Conservation (phyloP, 1,284 basidiomycete species). For the Exobasidium rhododendri region DNA sequence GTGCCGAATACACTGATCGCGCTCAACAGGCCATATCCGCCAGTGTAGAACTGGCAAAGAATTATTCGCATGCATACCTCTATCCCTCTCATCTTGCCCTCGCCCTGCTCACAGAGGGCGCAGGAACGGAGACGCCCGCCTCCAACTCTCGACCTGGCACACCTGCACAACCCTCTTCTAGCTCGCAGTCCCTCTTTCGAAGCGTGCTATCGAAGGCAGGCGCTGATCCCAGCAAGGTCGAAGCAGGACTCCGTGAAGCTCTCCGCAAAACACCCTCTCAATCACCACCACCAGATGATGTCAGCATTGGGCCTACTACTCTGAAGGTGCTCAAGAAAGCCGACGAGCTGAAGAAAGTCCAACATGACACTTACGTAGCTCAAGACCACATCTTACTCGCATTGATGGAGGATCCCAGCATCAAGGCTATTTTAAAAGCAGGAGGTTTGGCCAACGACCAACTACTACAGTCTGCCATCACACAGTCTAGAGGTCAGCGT, state of each 20-base stretch:
- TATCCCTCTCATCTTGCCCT: conserved; percentile 72
- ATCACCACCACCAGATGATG: conserved; percentile 46
- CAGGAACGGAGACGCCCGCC: conserved; percentile 2
- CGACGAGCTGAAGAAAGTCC: conserved; percentile 44
- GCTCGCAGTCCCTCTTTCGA: conserved; percentile 63
- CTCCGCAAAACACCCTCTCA: conserved; percentile 51
- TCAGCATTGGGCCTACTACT: conserved; percentile 35
- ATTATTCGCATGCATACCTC: conserved; percentile 72
- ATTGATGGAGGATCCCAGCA: conserved; percentile 69
- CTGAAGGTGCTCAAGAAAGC: conserved; percentile 48
- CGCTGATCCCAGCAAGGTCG: conserved; percentile 62
- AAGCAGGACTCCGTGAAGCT: conserved; percentile 37
- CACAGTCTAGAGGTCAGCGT: conserved; percentile 74
- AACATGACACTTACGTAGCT: conserved; percentile 85
- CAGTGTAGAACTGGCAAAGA: conserved; percentile 75
- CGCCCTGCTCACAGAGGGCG: conserved; percentile 64
- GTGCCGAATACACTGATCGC: conserved; percentile 72
- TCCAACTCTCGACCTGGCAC: conserved; percentile 18
- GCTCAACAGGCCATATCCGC: conserved; percentile 66
- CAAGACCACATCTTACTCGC: conserved; percentile 79
- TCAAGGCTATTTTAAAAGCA: conserved; percentile 70
- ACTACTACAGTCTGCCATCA: conserved; percentile 72
- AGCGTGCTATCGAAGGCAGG: conserved; percentile 75
- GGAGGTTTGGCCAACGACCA: conserved; percentile 67
- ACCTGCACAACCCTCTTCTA: conserved; percentile 45